Evolutionary conservation across 2,329 filamentous ascomycete genomes (phyloP).

Genomic region (Hypoxylon rubiginosum): DNA sequence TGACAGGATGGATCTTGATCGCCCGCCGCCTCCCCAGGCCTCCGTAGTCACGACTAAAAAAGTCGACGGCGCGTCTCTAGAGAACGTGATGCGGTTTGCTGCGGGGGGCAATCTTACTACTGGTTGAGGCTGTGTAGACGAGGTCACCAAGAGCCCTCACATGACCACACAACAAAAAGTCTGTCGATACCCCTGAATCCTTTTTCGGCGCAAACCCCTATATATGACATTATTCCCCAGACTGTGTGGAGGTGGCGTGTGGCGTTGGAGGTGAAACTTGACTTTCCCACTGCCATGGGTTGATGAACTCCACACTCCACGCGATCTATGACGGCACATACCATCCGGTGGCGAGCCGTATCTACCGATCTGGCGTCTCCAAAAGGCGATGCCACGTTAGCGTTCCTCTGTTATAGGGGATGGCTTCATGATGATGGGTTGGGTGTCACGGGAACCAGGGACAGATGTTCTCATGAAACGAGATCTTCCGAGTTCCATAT

Average conservation of each 20-base stretch:
- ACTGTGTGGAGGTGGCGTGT: constrained; percentile 1
- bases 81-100: constrained; percentile 47
- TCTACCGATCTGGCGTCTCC: neutral
- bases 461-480: neutral
- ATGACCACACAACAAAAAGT: neutral
- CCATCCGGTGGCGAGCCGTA: neutral
- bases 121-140: constrained; percentile 15
- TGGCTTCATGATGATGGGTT: neutral
- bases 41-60: constrained; percentile 46
- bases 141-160: neutral
- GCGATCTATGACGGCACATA: neutral
- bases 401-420: neutral
- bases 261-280: constrained; percentile 1
- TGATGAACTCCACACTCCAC: neutral
- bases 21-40: constrained; percentile 48
- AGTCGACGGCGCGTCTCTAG: constrained; percentile 44
- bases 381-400: neutral
- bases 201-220: neutral
- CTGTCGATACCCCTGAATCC: neutral
- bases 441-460: neutral
- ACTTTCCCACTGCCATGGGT: neutral
- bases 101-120: constrained; percentile 40
- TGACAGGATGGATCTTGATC: constrained; percentile 52
- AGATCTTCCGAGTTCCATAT: constrained; percentile 4
- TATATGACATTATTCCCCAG: neutral